Conservation (phyloP, 139 green algal genomes). For the Bryopsis sp. region DNA sequence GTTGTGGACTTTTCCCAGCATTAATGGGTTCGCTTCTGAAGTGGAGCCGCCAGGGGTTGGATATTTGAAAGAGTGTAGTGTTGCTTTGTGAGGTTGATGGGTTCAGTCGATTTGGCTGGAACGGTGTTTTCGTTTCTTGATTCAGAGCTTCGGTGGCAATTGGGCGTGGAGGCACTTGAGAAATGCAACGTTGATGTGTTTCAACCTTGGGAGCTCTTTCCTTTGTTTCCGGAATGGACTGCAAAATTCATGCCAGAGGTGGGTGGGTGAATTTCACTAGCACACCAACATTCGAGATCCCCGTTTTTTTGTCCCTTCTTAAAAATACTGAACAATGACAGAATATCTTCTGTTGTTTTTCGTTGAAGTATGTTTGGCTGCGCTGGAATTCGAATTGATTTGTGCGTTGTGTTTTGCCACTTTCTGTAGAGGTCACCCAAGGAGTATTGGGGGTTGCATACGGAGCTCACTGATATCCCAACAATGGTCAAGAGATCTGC, state of each 20-base stretch:
- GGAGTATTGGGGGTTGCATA: constrained; percentile 18
- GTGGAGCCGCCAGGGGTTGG: not conserved
- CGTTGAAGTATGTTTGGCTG: no score
- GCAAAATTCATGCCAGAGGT: constrained; percentile 18
- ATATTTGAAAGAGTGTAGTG: not conserved
- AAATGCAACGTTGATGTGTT: constrained; percentile 7
- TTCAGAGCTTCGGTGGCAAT: constrained; percentile 8
- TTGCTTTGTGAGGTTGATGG: not conserved
- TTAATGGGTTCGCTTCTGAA: not conserved
- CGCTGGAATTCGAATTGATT: no score
- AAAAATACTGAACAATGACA: no score
- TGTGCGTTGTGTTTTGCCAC: constrained; percentile 4
- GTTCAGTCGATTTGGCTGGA: not conserved
- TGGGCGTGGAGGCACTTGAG: constrained; percentile 12
- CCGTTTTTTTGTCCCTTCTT: no score
- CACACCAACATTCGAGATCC: no score
- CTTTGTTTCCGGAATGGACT: constrained; percentile 20
- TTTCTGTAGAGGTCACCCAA: constrained; percentile 13
- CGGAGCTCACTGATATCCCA: not conserved
- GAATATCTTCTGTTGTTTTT: no score
- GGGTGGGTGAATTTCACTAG: no score
- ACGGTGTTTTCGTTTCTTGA: not conserved
- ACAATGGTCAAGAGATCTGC: not conserved
- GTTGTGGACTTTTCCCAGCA: not conserved
- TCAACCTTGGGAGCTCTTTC: constrained; percentile 18